phyloP scores from a whole-genome alignment of 352 stramenopile species.

The Phytopythium litorale region DNA sequence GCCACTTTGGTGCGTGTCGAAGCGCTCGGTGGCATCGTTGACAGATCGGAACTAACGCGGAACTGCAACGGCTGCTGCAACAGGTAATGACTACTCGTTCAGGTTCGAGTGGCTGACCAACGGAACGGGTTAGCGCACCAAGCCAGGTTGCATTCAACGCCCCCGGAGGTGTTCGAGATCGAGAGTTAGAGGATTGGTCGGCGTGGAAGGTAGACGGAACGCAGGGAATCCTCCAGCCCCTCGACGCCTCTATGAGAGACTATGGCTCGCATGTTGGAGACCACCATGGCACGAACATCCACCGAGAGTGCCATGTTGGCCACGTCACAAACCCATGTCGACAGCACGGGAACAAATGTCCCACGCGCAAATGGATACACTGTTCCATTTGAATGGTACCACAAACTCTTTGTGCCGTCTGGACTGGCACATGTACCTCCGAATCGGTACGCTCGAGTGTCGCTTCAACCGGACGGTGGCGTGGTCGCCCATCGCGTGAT shows the following conservation, averaged over 20 bases:
- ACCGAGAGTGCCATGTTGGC: no score
- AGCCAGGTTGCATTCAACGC: no score
- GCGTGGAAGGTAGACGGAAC: no score
- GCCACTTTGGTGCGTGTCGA: constrained; percentile 9
- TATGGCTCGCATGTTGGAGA: no score
- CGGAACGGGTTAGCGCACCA: no score
- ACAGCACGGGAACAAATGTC: neutral
- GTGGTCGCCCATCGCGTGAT: neutral
- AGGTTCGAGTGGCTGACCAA: neutral
- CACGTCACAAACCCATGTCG: no score
- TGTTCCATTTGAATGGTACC: neutral
- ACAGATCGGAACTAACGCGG: no score
- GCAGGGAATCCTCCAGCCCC: no score
- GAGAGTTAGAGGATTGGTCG: no score
- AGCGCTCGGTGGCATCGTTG: neutral
- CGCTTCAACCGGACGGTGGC: neutral
- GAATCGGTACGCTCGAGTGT: neutral
- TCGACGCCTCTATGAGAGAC: no score
- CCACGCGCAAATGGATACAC: neutral
- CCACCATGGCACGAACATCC: no score
- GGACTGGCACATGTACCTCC: neutral
- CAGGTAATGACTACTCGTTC: neutral
- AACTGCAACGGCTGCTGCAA: neutral
- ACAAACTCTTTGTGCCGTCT: neutral
- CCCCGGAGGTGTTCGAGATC: no score